phyloP scores from a whole-genome alignment of 495 filamentous ascomycete species.

The Amniculicola lignicola region DNA sequence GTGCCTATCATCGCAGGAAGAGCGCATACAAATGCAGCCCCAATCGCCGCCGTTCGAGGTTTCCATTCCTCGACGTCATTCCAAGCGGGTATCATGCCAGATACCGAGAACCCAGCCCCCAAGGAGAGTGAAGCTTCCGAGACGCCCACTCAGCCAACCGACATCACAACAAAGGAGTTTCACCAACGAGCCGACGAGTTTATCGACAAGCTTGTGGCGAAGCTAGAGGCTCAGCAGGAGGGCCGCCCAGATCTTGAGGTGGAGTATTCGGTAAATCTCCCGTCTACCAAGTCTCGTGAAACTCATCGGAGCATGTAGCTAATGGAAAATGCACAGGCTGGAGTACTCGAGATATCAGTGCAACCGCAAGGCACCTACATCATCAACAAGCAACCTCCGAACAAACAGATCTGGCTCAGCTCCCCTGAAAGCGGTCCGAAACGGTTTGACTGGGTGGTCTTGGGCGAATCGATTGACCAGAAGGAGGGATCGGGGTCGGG shows the following conservation, averaged over 20 bases:
- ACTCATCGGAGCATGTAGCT: slow-evolving; percentile 12
- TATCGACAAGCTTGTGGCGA: slow-evolving; percentile 52
- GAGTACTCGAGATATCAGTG: slow-evolving; percentile 72
- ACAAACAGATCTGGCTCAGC: slow-evolving; percentile 95
- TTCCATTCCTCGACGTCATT: slow-evolving; percentile 20
- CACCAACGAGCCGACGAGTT: slow-evolving; percentile 67
- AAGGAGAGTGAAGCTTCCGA: slow-evolving; percentile 28
- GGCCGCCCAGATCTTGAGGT: slow-evolving; percentile 66
- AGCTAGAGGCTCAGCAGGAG: slow-evolving; percentile 44
- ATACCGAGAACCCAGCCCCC: slow-evolving; percentile 38
- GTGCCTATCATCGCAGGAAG: too few species aligned
- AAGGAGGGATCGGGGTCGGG: slow-evolving; percentile 67
- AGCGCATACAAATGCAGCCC: background rate
- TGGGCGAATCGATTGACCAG: slow-evolving; percentile 65
- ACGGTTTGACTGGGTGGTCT: slow-evolving; percentile 79
- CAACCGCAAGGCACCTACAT: slow-evolving; percentile 73
- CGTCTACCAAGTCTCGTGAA: background rate
- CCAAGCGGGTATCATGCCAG: slow-evolving; percentile 37
- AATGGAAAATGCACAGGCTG: slow-evolving; percentile 54
- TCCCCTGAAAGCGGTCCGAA: slow-evolving; percentile 91
- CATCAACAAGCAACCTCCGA: slow-evolving; percentile 96
- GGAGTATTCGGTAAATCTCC: slow-evolving; percentile 53
- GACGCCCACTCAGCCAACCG: slow-evolving; percentile 52
- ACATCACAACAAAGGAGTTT: slow-evolving; percentile 67
- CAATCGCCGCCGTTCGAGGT: background rate